Evolutionary conservation across 768 basidiomycete genomes (phyloP).

Genomic region (Daedalea quercina): DNA sequence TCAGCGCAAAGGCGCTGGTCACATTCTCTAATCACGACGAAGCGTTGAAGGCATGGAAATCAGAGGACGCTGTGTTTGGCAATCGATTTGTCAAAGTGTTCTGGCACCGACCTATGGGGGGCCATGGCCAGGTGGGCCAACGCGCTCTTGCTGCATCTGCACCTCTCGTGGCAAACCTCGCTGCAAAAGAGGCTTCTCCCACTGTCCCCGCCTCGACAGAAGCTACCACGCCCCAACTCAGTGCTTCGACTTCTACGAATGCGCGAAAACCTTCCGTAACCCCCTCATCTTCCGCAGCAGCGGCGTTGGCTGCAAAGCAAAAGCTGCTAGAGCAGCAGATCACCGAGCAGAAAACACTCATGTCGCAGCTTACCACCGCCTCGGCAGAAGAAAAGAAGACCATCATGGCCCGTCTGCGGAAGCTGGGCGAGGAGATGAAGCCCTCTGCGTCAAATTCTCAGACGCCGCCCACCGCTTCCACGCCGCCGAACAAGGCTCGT

Average conservation of each 20-base stretch:
- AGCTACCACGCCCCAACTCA: conserved; percentile 14
- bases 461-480: conserved; percentile 23
- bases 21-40: conserved; percentile 80
- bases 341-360: conserved; percentile 80
- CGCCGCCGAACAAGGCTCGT: conserved; percentile 11
- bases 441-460: conserved; percentile 24
- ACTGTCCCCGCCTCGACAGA: conserved; percentile 18
- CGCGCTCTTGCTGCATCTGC: conserved; percentile 81
- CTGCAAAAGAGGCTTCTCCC: conserved; percentile 26
- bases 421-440: conserved; percentile 77
- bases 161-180: conserved; percentile 61
- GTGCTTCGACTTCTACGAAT: conserved; percentile 20
- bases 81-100: conserved; percentile 95
- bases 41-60: conserved; percentile 86
- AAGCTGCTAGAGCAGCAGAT: conserved; percentile 77
- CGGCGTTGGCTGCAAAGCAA: conserved; percentile 66
- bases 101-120: conserved; percentile 92
- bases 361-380: conserved; percentile 60
- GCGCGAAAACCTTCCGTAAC: conserved; percentile 32
- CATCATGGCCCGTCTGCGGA: conserved; percentile 70
- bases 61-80: conserved; percentile 90
- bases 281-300: conserved; percentile 28
- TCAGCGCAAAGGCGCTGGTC: conserved; percentile 73
- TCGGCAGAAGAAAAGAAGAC: conserved; percentile 69
- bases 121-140: conserved; percentile 75